Evolutionary conservation across 2,329 filamentous ascomycete genomes (phyloP).

Genomic region (Cladorrhinum sp.): DNA sequence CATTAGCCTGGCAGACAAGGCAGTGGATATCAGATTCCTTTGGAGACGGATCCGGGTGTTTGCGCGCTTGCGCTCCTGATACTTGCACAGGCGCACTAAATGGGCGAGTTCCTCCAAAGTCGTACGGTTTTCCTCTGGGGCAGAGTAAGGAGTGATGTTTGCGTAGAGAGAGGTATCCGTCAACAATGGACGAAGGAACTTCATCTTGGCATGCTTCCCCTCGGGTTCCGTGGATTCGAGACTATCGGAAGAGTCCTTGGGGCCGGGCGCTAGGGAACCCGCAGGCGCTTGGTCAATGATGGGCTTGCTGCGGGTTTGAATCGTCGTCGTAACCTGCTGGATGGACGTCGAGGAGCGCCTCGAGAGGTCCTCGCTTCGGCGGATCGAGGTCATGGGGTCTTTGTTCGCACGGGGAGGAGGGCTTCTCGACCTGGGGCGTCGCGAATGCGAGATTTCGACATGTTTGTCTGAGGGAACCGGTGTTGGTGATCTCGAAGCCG

Average conservation of each 20-base stretch:
- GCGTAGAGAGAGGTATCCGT: constrained; percentile 65
- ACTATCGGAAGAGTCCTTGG: constrained; percentile 28
- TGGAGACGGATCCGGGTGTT: constrained; percentile 72
- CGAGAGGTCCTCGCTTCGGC: constrained; percentile 44
- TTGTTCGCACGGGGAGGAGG: constrained; percentile 50
- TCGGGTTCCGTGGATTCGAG: constrained; percentile 31
- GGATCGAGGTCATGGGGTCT: constrained; percentile 42
- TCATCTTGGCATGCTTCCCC: constrained; percentile 43
- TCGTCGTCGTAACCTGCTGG: constrained; percentile 37
- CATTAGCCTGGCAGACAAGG: constrained; percentile 69
- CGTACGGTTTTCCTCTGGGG: constrained; percentile 61
- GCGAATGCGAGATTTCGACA: constrained; percentile 47
- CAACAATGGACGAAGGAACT: constrained; percentile 54
- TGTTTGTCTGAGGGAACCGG: constrained; percentile 50
- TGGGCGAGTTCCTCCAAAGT: constrained; percentile 76
- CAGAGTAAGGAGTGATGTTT: constrained; percentile 50
- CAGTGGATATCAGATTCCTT: constrained; percentile 70
- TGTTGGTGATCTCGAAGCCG: constrained; percentile 53
- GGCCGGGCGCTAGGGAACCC: constrained; percentile 23
- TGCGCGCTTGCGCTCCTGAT: constrained; percentile 76
- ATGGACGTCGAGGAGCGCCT: constrained; percentile 39
- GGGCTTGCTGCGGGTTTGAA: constrained; percentile 44
- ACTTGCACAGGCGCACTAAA: constrained; percentile 71
- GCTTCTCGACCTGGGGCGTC: constrained; percentile 53
- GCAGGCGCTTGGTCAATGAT: constrained; percentile 46